Evolutionary conservation across 208 protist species (phyloP).

Genomic region (Wallacemonas collosoma): DNA sequence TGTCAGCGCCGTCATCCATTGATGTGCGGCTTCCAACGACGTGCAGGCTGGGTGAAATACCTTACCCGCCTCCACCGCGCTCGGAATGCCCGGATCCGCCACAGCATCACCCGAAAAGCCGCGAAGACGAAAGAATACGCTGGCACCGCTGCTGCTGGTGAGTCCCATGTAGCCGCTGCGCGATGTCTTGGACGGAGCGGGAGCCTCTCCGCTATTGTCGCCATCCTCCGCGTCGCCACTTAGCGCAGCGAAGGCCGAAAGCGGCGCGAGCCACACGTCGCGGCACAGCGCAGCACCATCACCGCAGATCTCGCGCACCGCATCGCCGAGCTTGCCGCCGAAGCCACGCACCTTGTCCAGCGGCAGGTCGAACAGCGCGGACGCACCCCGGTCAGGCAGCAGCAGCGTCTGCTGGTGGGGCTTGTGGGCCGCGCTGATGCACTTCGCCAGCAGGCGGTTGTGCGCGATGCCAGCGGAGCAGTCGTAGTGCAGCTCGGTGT

Average conservation of each 20-base stretch:
- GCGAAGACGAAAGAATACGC: slow-evolving; percentile 49
- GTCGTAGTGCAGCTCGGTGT: slow-evolving; percentile 75
- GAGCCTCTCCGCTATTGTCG: neutral
- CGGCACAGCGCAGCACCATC: slow-evolving; percentile 36
- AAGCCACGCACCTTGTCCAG: slow-evolving; percentile 70
- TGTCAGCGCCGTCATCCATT: slow-evolving; percentile 71
- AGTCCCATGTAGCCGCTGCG: neutral
- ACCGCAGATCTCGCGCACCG: slow-evolving; percentile 43
- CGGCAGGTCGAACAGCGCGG: slow-evolving; percentile 54
- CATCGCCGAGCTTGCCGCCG: slow-evolving; percentile 77
- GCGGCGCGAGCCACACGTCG: slow-evolving; percentile 58
- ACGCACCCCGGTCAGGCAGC: slow-evolving; percentile 55
- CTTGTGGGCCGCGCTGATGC: slow-evolving; percentile 79
- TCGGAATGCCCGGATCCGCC: slow-evolving; percentile 36
- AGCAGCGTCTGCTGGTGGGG: slow-evolving; percentile 86
- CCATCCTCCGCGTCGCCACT: neutral
- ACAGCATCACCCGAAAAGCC: slow-evolving; percentile 52
- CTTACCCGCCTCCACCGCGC: slow-evolving; percentile 68
- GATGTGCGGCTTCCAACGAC: slow-evolving; percentile 29
- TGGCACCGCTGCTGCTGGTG: neutral
- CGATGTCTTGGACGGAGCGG: neutral
- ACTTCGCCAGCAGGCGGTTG: slow-evolving; percentile 85
- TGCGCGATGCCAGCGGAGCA: slow-evolving; percentile 87
- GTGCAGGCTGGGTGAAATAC: slow-evolving; percentile 47
- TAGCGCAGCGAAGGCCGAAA: slow-evolving; percentile 10